Percentiles rank a stretch among this genome's conserved stretches.
Evolutionary conservation across 2,329 filamentous ascomycete species (phyloP).

Genomic region (Hymenoscyphus salicellus): DNA sequence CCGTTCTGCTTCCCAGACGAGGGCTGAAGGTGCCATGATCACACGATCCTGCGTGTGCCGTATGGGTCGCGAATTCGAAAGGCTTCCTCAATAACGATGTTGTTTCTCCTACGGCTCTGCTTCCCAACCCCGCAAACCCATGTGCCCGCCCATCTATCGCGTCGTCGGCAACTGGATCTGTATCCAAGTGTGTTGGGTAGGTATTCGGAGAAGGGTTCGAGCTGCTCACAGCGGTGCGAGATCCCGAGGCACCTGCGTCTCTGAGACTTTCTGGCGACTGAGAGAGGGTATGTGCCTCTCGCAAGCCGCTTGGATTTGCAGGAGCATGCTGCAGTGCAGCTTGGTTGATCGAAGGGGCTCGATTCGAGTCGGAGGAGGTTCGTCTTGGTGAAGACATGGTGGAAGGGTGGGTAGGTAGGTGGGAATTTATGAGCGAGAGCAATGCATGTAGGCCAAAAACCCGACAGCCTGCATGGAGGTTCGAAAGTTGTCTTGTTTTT

Average conservation of each 20-base stretch:
- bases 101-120: constrained; percentile 43
- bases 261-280: constrained; percentile 19
- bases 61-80: constrained; percentile 27
- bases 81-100: constrained; percentile 50
- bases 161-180: constrained; percentile 19
- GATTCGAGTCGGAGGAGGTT: constrained; percentile 8
- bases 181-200: constrained; percentile 22
- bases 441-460: background rate
- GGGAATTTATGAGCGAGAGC: background rate
- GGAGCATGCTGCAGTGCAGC: constrained; percentile 21
- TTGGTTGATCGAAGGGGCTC: constrained; percentile 11
- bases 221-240: constrained; percentile 19
- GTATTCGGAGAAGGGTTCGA: constrained; percentile 26
- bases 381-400: constrained; percentile 12
- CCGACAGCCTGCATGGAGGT: background rate
- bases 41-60: constrained; percentile 45
- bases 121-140: constrained; percentile 12
- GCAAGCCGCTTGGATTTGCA: constrained; percentile 23
- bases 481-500: background rate
- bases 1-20: constrained; percentile 44
- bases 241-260: background rate
- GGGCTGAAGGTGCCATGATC: constrained; percentile 77
- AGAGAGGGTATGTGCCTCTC: constrained; percentile 25
- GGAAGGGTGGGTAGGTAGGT: background rate
- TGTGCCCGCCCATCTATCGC: constrained; percentile 13